A percentile compares a stretch with the other conserved stretches of the same genome.
These are phyloP conservation scores for Xylariomycetidae sp. DNA, from an alignment of 2,329 filamentous ascomycete species.

Conservation along the genomic window DNA sequence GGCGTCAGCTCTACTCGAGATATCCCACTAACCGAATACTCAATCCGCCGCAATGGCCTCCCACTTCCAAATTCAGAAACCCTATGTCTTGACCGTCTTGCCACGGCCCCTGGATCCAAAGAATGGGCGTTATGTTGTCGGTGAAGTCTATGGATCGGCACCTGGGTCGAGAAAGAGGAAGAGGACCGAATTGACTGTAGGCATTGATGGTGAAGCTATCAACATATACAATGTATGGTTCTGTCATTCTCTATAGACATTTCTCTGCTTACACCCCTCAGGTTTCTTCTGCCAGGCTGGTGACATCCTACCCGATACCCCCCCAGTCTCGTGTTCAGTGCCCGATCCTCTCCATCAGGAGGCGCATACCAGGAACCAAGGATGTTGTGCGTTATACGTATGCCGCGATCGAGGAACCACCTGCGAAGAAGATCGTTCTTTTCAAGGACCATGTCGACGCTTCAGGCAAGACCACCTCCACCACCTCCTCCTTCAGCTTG, in stretches of 20 bases:
- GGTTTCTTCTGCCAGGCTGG: conserved; percentile 56
- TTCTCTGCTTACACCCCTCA: conserved; percentile 23
- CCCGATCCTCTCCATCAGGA: conserved; percentile 53
- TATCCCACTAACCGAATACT: too few relatives aligned
- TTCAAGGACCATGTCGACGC: conserved; percentile 54
- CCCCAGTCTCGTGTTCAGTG: conserved; percentile 62
- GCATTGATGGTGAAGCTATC: conserved; percentile 60
- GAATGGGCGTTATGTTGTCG: conserved; percentile 48
- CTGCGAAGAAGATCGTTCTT: conserved; percentile 48
- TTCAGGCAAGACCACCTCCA: conserved; percentile 48
- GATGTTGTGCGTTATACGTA: conserved; percentile 57
- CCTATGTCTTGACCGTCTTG: conserved; percentile 58
- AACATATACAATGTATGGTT: conserved; percentile 57
- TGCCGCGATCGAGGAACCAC: conserved; percentile 47
- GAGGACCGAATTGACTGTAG: conserved; percentile 59
- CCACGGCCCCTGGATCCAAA: conserved; percentile 51
- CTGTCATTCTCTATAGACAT: conserved; percentile 4
- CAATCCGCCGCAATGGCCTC: conserved; percentile 55
- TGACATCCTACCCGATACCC: conserved; percentile 64
- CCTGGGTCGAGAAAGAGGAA: conserved; percentile 57
- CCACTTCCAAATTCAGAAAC: conserved; percentile 58
- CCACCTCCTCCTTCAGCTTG: conserved; percentile 40
- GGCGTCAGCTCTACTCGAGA: too few relatives aligned
- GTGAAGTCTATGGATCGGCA: conserved; percentile 57
- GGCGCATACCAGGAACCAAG: conserved; percentile 41